These are phyloP conservation scores for Thraustochytrium sp. DNA, from an alignment of 352 stramenopile genomes.

Conservation along the genomic window DNA sequence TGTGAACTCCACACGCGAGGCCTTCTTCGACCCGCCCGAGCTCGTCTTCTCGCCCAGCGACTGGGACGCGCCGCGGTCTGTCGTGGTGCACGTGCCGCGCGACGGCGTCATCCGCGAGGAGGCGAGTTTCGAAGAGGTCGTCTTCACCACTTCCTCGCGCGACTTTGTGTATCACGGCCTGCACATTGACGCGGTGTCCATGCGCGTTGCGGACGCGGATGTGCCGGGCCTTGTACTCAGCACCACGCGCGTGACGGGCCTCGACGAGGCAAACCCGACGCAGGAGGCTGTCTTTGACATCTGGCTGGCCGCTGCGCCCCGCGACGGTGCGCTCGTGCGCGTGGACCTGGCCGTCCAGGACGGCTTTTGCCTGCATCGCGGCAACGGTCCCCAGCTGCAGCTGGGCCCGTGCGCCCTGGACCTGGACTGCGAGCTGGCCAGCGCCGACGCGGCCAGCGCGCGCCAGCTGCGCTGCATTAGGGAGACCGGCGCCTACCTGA, in stretches of 20 bases:
- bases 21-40: not conserved
- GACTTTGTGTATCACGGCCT: constrained; percentile 26
- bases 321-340: not conserved
- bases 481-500: not conserved
- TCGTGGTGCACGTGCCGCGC: not conserved
- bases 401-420: constrained; percentile 20
- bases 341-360: not conserved
- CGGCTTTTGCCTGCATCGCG: constrained; percentile 30
- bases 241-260: not conserved
- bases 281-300: not conserved
- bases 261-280: not conserved
- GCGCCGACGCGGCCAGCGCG: not conserved
- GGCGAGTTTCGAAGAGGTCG: not conserved
- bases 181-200: not conserved
- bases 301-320: not conserved
- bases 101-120: not conserved
- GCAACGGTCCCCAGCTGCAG: constrained; percentile 1
- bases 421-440: not conserved
- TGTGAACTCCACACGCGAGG: not conserved
- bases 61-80: not conserved
- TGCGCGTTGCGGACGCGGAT: constrained; percentile 1
- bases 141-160: not conserved
- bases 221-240: constrained; percentile 22
- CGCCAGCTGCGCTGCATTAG: not conserved
- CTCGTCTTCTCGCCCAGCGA: not conserved